Base-by-base conservation (phyloP, 495 filamentous ascomycete genomes). In the Elaphomyces granulatus region DNA sequence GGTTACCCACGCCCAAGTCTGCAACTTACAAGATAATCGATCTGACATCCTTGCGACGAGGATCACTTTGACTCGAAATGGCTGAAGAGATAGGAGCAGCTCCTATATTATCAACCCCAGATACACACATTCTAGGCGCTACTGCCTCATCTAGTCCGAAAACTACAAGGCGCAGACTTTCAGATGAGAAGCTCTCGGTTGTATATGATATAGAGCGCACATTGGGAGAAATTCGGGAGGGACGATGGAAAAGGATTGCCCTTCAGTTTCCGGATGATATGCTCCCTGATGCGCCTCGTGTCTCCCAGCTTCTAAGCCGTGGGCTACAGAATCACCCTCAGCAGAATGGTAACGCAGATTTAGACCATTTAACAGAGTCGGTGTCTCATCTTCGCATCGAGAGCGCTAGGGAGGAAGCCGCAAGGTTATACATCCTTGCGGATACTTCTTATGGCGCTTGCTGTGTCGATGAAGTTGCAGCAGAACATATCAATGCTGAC, bases 361-460 rank as follows among this genome's bases (percentile, higher is more conserved):
- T 39, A n/a, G 45, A 54, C 6, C 45, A 42, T 20, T 37, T 58
- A 3, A 41, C 49, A 2, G 46, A 58, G 4, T 50, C 47, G 12
- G 51, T 61, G 19, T 52, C 56, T 26, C 50, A 51, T 35, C 45
- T 65, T n/a, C 48, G 48, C 15, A 41, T 63, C 40, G 41, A 51
- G 15, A 45, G 38, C 17, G 34, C 48, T 0, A 45, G 56, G 14
- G 49, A 50, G 8, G 42, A 44, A 20, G 50, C 66, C 17, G 65
- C 68, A 31, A 74, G 70, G 45, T 66, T 94, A 18, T 90, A 78
- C 48, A 92, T 99, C 44, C 69, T 99, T 30, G 90, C 81, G 21
- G 90, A 99, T 56, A 96, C 90, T 7, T 94, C 87, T 1, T 99
- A 96, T 59, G 88, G 90, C 33, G 75, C 87, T 3, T 99, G 90